A percentile compares a stretch with the other conserved stretches of the same genome.
These are phyloP conservation scores for Starmerella roubikii DNA, from an alignment of 805 yeast genomes.

Conservation along the genomic window DNA sequence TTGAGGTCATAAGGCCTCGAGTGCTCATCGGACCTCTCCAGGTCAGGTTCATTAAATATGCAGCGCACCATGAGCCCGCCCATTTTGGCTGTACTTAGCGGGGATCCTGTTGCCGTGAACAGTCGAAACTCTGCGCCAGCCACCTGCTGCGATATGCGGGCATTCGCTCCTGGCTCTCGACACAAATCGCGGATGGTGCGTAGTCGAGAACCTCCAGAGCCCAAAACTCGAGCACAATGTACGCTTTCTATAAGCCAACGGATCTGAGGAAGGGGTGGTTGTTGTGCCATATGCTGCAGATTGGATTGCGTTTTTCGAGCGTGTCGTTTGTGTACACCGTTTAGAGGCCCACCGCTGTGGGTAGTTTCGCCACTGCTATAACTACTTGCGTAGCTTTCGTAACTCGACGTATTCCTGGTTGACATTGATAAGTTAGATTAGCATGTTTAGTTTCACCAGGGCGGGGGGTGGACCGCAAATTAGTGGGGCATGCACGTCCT, in stretches of 20 bases:
- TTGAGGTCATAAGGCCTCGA: constrained; percentile 45
- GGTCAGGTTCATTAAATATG: constrained; percentile 50
- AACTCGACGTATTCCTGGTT: too few species aligned
- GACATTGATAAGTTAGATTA: too few species aligned
- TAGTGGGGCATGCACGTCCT: too few species aligned
- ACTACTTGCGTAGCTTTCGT: too few species aligned
- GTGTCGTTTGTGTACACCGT: constrained; percentile 1
- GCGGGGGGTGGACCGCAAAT: too few species aligned
- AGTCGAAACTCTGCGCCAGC: constrained; percentile 59
- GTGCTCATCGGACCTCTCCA: constrained; percentile 40
- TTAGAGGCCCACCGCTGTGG: not conserved
- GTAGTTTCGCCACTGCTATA: too few species aligned
- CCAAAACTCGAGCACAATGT: constrained; percentile 12
- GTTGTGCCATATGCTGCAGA: not conserved
- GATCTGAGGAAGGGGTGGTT: not conserved
- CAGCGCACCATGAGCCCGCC: constrained; percentile 61
- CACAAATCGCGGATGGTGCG: constrained; percentile 10
- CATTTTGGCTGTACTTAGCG: constrained; percentile 70
- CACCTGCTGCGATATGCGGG: constrained; percentile 23
- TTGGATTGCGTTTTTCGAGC: not conserved
- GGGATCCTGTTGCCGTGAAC: constrained; percentile 56
- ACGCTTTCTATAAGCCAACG: constrained; percentile 14
- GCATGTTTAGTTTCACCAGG: too few species aligned
- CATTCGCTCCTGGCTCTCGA: constrained; percentile 9
- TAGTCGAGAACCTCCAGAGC: constrained; percentile 16